Conservation (phyloP, 2,329 filamentous ascomycete genomes). For the Sclerotinia nivalis region DNA sequence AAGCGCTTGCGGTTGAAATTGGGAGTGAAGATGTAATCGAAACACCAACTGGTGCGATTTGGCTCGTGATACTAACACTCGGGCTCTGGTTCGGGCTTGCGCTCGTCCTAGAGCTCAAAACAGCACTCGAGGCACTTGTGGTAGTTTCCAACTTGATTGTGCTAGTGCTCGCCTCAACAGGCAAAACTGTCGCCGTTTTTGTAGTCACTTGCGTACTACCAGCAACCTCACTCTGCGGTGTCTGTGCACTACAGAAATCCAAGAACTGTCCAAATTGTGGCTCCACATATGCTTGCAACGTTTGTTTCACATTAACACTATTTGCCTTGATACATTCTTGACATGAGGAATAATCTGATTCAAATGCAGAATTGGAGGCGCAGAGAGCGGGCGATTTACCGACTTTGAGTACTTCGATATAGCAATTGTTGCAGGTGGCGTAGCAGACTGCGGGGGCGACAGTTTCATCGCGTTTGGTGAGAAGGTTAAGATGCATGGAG, state of each 20-base stretch:
- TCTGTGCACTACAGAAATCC: constrained; percentile 33
- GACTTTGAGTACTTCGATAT: constrained; percentile 47
- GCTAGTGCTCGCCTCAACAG: constrained; percentile 3
- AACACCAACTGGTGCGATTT: constrained; percentile 2
- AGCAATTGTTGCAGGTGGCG: constrained; percentile 53
- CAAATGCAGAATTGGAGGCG: constrained; percentile 46
- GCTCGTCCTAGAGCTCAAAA: background rate
- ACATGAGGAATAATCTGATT: constrained; percentile 44
- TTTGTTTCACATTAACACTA: constrained; percentile 9
- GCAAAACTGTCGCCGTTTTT: background rate
- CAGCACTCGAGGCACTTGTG: background rate
- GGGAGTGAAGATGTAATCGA: background rate
- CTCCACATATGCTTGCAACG: constrained; percentile 26
- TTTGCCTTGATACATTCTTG: constrained; percentile 31
- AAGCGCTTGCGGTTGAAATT: background rate
- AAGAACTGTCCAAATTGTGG: constrained; percentile 36
- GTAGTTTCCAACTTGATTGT: background rate
- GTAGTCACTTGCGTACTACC: constrained; percentile 22
- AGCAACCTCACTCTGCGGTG: constrained; percentile 24
- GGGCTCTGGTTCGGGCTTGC: background rate
- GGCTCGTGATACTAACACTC: constrained; percentile 16
- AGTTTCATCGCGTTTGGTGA: constrained; percentile 46
- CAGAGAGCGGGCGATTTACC: constrained; percentile 55
- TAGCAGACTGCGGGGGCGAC: constrained; percentile 53
- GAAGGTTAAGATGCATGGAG: background rate